phyloP scores from a whole-genome alignment of 2,329 filamentous ascomycete species.

The Diaporthe eres region DNA sequence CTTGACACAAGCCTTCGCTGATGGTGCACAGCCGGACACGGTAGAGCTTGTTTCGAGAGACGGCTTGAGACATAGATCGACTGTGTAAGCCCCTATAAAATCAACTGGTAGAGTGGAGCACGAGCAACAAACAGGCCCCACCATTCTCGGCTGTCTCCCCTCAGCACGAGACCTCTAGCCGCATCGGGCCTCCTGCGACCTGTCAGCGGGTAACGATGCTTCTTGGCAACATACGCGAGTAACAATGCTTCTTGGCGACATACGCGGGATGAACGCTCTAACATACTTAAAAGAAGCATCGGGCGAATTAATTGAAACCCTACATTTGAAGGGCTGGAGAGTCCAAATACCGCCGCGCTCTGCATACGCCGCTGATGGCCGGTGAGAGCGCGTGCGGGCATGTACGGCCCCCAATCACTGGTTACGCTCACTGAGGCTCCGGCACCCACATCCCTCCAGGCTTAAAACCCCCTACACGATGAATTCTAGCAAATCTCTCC shows the following conservation, averaged over 20 bases:
- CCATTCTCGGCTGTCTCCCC: background rate
- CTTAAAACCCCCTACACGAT: background rate
- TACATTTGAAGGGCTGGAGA: no score
- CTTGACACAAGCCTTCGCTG: slow-evolving; percentile 14
- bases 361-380: no score
- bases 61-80: slow-evolving; percentile 16
- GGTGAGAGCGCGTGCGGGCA: no score
- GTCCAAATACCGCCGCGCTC: no score
- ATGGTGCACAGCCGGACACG: background rate
- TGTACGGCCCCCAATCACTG: no score
- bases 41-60: slow-evolving; percentile 17
- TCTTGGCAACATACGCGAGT: slow-evolving; percentile 12
- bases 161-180: slow-evolving; percentile 8
- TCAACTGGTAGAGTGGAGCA: slow-evolving; percentile 10
- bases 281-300: background rate
- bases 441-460: background rate
- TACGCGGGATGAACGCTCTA: background rate
- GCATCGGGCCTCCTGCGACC: background rate
- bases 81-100: slow-evolving; percentile 3
- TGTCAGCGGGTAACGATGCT: background rate
- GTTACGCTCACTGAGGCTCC: no score
- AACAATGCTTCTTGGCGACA: background rate
- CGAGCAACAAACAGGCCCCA: slow-evolving; percentile 1
- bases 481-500: background rate
- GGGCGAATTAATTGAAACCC: no score